These are phyloP conservation scores for Tilletia indica DNA, from an alignment of 1,284 basidiomycete species.

Conservation along the genomic window DNA sequence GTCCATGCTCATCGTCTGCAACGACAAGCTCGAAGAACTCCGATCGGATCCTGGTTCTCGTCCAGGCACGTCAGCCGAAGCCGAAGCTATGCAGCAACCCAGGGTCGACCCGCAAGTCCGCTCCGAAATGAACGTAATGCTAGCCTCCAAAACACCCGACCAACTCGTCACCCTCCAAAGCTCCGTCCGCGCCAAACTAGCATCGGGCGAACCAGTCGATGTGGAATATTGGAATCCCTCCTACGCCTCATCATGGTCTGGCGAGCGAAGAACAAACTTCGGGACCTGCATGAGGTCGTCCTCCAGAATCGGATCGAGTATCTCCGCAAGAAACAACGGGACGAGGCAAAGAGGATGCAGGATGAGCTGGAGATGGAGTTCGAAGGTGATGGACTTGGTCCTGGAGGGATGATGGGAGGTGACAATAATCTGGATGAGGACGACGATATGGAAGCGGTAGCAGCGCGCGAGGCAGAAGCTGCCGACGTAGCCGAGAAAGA, in stretches of 20 bases:
- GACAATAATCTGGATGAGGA: constrained; percentile 46
- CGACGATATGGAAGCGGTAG: constrained; percentile 78
- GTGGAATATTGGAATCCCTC: constrained; percentile 93
- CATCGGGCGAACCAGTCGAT: constrained; percentile 89
- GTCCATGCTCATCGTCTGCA: constrained; percentile 96
- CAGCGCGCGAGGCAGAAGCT: constrained; percentile 63
- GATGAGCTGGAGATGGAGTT: constrained; percentile 72
- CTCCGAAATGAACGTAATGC: constrained; percentile 47
- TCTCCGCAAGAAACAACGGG: constrained; percentile 86
- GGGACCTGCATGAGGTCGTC: constrained; percentile 88
- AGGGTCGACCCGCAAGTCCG: constrained; percentile 43
- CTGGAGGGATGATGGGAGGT: constrained; percentile 15
- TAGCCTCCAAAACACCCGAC: constrained; percentile 58
- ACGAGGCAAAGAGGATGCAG: constrained; percentile 87
- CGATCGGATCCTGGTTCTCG: constrained; percentile 64
- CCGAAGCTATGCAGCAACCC: constrained; percentile 34
- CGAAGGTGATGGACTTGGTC: constrained; percentile 26
- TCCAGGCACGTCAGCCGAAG: constrained; percentile 62
- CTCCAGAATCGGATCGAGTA: constrained; percentile 93
- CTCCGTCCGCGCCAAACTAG: constrained; percentile 81
- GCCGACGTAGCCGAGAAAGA: constrained; percentile 37
- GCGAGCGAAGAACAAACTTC: constrained; percentile 95
- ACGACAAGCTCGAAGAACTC: constrained; percentile 81
- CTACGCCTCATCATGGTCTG: constrained; percentile 90
- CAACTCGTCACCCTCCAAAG: constrained; percentile 79